A percentile compares a stretch with the other conserved stretches of the same genome.
These are phyloP conservation scores for Lagenidium giganteum DNA, from an alignment of 352 stramenopile genomes.

Conservation along the genomic window DNA sequence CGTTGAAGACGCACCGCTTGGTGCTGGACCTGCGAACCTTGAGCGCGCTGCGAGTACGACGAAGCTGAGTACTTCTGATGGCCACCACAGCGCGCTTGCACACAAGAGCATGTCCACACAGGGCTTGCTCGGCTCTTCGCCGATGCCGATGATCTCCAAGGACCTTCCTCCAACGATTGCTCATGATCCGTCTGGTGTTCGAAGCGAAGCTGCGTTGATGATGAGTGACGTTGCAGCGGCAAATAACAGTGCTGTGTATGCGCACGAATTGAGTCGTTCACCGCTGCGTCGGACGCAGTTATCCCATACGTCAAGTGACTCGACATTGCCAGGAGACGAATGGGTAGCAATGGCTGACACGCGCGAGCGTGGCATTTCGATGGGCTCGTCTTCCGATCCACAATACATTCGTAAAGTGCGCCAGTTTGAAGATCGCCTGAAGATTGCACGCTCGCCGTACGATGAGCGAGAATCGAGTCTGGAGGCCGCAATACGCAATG, in stretches of 20 bases:
- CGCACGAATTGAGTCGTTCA: no score
- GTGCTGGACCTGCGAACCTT: no score
- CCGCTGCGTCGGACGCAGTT: neutral
- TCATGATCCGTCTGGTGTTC: neutral
- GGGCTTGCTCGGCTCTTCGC: no score
- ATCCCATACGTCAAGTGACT: neutral
- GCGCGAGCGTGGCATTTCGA: constrained; percentile 52
- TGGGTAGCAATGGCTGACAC: constrained; percentile 16
- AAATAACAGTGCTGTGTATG: no score
- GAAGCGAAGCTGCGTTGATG: neutral
- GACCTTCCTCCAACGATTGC: neutral
- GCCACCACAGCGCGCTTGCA: no score
- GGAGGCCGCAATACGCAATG: constrained; percentile 64
- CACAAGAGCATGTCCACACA: no score
- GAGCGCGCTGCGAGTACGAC: no score
- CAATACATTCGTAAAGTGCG: constrained; percentile 55
- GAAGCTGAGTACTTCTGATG: no score
- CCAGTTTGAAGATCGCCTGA: constrained; percentile 61
- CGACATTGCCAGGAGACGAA: neutral
- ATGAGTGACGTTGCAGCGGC: no score
- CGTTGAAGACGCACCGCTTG: constrained; percentile 7
- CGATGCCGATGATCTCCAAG: neutral
- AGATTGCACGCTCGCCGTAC: constrained; percentile 46
- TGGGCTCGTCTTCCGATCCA: constrained; percentile 48
- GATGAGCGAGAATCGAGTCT: constrained; percentile 69